Base-by-base conservation (phyloP, 352 stramenopile genomes). In the Globisporangium alternatum region DNA sequence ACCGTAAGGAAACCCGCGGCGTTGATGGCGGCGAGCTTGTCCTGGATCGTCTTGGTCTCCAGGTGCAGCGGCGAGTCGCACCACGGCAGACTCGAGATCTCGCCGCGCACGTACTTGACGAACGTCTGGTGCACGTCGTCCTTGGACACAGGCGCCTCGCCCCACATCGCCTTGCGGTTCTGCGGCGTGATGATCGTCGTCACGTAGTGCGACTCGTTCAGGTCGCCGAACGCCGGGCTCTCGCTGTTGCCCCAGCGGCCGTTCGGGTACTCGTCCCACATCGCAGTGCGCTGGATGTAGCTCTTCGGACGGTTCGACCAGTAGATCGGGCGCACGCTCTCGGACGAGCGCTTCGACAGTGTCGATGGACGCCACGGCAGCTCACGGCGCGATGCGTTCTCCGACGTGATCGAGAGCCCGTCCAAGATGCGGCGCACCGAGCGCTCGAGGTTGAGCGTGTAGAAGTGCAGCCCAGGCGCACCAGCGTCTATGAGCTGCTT, bases 251-350 rank as follows among this genome's bases (percentile, higher is more conserved):
- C 97, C 97, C 97, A 99, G 39, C 97, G 83, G 37, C 87, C 96
- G 73, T 97, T 99, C 74, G 82, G 96, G 81, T 99, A 98, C 66
- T 99, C 96, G 71, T 99, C 96, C 97, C 97, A 99, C 64, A 91
- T 89, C 62, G 98, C 93, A n/a, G 97, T 99, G 53, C 97, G 83
- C 72, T 97, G 85, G 22, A 99, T 78, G 81, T 99, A 99, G 66
- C 89, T 98, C 78, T 98, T 98, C 13, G 97, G 97, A 35, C 97
- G 90, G 77, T 99, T 99, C 12, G 97, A 98, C 97, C 97, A 99
- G 71, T 99, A 98, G 66, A 99, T 99, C 17, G 97, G 97, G 53
- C 97, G 93, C 54, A 99, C 88, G 47, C 71, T 90, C 63, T 95
- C 97, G 53, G 88, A 78, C 19, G 88, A 78, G 57, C 97, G 83